phyloP scores from a whole-genome alignment of 2,329 filamentous ascomycete species.

The Teratosphaeria destructans region DNA sequence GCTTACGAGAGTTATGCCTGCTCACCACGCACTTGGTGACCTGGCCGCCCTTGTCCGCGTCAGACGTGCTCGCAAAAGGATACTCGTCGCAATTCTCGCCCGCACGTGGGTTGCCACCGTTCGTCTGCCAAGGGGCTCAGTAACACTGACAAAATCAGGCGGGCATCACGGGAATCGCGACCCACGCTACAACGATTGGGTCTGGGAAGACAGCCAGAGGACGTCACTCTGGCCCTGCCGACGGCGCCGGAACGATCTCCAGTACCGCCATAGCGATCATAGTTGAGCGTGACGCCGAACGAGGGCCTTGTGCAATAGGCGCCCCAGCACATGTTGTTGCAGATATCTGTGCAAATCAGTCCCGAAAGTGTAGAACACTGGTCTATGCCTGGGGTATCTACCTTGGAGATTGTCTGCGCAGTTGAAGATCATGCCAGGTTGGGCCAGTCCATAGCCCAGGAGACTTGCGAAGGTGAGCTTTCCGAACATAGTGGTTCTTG shows the following conservation, averaged over 20 bases:
- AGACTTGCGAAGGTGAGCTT: neutral
- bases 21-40: conserved; percentile 1
- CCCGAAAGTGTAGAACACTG: neutral
- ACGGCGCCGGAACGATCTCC: neutral
- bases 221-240: neutral
- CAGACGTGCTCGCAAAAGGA: neutral
- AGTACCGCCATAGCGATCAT: conserved; percentile 1
- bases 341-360: neutral
- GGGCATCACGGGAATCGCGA: neutral
- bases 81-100: conserved; percentile 1
- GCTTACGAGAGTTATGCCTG: neutral
- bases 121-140: neutral
- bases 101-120: neutral
- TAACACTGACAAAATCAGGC: neutral
- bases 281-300: neutral
- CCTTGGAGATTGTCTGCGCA: conserved; percentile 1
- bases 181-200: neutral
- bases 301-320: conserved; percentile 1
- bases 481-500: neutral
- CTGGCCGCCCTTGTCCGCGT: conserved; percentile 1
- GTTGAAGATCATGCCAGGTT: neutral
- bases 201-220: neutral
- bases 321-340: conserved; percentile 1
- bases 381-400: neutral
- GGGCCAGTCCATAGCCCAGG: neutral